Base-by-base conservation (phyloP, 805 yeast species). In the Hanseniaspora mollemarum region DNA sequence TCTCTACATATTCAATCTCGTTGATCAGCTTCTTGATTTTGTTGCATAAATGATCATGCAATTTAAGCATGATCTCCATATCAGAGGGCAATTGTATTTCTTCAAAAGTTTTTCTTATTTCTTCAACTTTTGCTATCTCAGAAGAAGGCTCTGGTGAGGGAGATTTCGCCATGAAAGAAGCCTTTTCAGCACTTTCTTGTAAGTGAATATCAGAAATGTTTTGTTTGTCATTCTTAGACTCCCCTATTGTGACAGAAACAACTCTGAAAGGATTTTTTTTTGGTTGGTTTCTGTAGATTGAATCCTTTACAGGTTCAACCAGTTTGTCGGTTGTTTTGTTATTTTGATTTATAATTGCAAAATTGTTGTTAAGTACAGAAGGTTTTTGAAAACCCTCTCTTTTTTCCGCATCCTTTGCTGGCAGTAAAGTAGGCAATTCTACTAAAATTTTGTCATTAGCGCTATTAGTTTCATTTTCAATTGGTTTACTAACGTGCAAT, bases 11-110 rank as follows among this genome's bases (percentile, higher is more conserved):
- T 18, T 57, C 59, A 19, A 71, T 70, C 52, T 71, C 74, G 40
- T 61, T 66, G 19, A 63, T 60, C 16, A 71, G 51, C 52, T 70
- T 71, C 6, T 55, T 54, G 49, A 70, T 67, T 54, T 70, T 70
- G 22, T 52, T 51, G 1, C 62, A 56, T 18, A 70, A 55, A 28
- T 66, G 61, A 15, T 61, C 64, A 38, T 68, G 63, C 26, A 61
- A 60, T 18, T 54, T 55, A 49, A 69, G 67, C 22, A 70, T 52
- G 10, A 59, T 53, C 12, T 61, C 59, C 9, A 51, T 58, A 54
- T 54, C 59, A 21, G 39, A 35, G 52, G 15, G 53, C 16, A 10
- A 36, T 43, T 15, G 24, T 37, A 32, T 37, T 37, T 45, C 43
- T 28, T 45, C 49, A 28, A 37, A 45, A 6, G 31, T 12, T 13